phyloP scores from a whole-genome alignment of 2,329 filamentous ascomycete genomes.

The Diaporthe ampelina region DNA sequence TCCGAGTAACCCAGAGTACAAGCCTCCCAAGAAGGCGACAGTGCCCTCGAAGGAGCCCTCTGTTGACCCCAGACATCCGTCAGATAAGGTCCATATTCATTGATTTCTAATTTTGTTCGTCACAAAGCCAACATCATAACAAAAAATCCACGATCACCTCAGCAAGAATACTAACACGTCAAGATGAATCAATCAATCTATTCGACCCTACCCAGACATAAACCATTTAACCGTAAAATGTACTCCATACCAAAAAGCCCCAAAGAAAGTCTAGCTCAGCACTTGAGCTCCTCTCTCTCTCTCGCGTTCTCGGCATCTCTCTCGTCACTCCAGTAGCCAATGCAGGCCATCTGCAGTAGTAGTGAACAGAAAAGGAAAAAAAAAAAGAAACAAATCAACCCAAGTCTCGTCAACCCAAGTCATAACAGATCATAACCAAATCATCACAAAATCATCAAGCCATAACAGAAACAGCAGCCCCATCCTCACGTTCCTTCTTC shows the following conservation, averaged over 20 bases:
- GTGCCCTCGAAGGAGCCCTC: too few species aligned
- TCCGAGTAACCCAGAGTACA: too few species aligned
- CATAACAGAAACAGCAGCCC: conserved; percentile 42
- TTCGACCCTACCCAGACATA: too few species aligned
- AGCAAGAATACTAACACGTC: too few species aligned
- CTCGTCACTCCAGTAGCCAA: conserved; percentile 15
- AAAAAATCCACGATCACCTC: too few species aligned
- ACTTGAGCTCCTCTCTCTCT: conserved; percentile 18
- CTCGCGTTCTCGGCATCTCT: neutral
- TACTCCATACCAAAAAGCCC: neutral
- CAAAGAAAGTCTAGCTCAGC: conserved; percentile 33
- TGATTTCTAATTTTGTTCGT: too few species aligned
- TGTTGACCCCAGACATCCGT: too few species aligned
- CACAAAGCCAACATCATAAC: too few species aligned
- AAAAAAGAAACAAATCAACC: neutral
- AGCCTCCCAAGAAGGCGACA: too few species aligned
- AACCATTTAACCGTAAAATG: too few species aligned
- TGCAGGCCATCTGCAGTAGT: neutral
- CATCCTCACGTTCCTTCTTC: conserved; percentile 63
- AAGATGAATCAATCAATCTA: too few species aligned
- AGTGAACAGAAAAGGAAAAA: neutral
- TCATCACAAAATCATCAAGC: conserved; percentile 29
- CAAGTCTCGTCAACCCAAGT: neutral
- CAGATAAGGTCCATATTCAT: too few species aligned
- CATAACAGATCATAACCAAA: neutral